Base-by-base conservation (phyloP, 768 basidiomycete genomes). In the Serendipita sp. region DNA sequence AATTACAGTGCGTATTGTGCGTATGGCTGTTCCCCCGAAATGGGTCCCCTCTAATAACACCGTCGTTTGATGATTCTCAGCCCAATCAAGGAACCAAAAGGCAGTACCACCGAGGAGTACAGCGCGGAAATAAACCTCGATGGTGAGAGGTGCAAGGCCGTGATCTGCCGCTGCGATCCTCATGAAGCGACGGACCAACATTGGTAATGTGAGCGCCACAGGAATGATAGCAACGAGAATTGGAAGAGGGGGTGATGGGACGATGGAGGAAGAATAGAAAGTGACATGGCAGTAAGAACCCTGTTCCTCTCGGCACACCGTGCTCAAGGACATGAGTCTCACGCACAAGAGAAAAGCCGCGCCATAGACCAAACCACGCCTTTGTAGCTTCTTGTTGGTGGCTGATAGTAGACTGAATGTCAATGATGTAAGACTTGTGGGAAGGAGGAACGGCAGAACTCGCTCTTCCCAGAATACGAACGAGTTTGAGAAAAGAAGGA, bases 391-490 rank as follows among this genome's bases (percentile, higher is more conserved):
- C 3, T 75, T 67, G 4, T 81, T 84, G 0, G 89, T 86, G 0
- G 88, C 86, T 0, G 80, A 74, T 62, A 90, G 73, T 0, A 88
- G 86, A 53, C 76, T 76, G 33, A 86, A 69, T 64, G 87, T 73
- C 64, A 74, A 75, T 0, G 84, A 83, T 11, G 82, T 72, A 41
- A 91, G 74, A 33, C 82, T 86, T 41, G 80, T 81, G 45, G 84
- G 70, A 64, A 85, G 74, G 61, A 98, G 78, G 78, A 84, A 94
- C 5, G 83, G 81, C 11, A 87, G 77, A 62, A 90, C 76, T 33
- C 81, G 80, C 71, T 97, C 94, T 79, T 99, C 96, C 92, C 93
- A 97, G 71, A 98, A 81, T n/a, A 89, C 90, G 76, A 90, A 95
- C 0, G 93, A 96, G 75, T 98, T 98, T 26, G 93, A 95, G 16